Percentiles rank a stretch among this genome's conserved stretches.
These are phyloP conservation scores for Fonsecaea multimorphosa DNA, from an alignment of 2,329 filamentous ascomycete species.

Conservation along the genomic window DNA sequence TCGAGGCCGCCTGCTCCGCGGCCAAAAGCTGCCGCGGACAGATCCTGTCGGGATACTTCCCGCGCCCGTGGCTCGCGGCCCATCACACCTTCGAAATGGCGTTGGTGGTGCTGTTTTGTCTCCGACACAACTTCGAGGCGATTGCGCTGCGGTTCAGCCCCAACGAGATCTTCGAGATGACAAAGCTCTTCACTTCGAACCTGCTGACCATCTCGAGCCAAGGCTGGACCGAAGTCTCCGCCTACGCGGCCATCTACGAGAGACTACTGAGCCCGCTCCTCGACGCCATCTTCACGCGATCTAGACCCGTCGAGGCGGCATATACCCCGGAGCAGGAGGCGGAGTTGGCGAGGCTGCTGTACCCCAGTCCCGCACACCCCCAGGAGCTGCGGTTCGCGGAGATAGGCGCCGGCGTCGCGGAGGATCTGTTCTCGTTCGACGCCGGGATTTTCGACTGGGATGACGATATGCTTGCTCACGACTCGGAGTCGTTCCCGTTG, in stretches of 20 bases:
- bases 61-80: constrained; percentile 27
- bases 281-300: constrained; percentile 36
- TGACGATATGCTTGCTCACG: constrained; percentile 2
- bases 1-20: constrained; percentile 26
- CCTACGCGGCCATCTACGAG: constrained; percentile 35
- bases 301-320: constrained; percentile 2
- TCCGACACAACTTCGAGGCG: constrained; percentile 38
- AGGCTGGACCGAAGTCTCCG: constrained; percentile 40
- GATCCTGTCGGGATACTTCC: constrained; percentile 27
- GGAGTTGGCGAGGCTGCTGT: constrained; percentile 25
- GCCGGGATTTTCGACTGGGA: constrained; percentile 8
- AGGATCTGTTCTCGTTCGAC: constrained; percentile 10
- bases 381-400: constrained; percentile 10
- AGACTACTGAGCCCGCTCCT: constrained; percentile 39
- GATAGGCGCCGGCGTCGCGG: background rate
- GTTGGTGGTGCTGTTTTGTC: constrained; percentile 39
- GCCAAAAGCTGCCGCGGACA: constrained; percentile 17
- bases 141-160: constrained; percentile 33
- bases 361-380: constrained; percentile 5
- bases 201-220: constrained; percentile 39
- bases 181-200: constrained; percentile 41
- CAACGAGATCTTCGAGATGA: constrained; percentile 39
- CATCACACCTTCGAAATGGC: constrained; percentile 33
- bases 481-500: constrained; percentile 4
- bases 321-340: constrained; percentile 26